Evolutionary conservation across 352 stramenopile genomes (phyloP).

Genomic region (Phytophthora agathidicida): DNA sequence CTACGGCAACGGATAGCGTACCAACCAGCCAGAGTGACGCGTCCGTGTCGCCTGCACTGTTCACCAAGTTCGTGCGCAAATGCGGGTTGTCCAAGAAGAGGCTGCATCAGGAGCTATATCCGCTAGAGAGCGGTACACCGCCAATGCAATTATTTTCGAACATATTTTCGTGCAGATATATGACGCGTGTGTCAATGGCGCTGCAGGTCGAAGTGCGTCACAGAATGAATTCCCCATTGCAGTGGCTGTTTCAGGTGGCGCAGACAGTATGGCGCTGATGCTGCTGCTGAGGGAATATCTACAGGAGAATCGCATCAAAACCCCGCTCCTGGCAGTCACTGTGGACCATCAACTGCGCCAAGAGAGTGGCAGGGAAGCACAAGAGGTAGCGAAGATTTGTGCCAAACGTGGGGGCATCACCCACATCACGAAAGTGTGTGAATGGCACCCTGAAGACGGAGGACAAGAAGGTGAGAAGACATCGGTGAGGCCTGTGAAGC

Average conservation of each 20-base stretch:
- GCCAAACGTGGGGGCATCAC: slow-evolving; percentile 43
- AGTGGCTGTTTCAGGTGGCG: slow-evolving; percentile 76
- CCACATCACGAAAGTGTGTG: slow-evolving; percentile 58
- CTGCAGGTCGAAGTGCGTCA: slow-evolving; percentile 17
- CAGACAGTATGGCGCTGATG: slow-evolving; percentile 84
- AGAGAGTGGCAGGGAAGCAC: slow-evolving; percentile 71
- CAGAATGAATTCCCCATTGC: slow-evolving; percentile 60
- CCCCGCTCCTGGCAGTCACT: slow-evolving; percentile 77
- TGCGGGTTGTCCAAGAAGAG: slow-evolving; percentile 46
- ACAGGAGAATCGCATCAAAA: slow-evolving; percentile 46
- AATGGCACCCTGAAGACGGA: slow-evolving; percentile 44
- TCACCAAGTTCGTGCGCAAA: slow-evolving; percentile 43
- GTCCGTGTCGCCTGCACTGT: slow-evolving; percentile 38
- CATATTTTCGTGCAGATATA: slow-evolving; percentile 5
- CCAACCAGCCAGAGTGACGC: neutral
- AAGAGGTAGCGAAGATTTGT: slow-evolving; percentile 55
- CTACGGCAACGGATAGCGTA: neutral
- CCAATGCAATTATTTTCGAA: neutral
- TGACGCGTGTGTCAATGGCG: slow-evolving; percentile 15
- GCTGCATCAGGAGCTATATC: slow-evolving; percentile 47
- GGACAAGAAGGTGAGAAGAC: neutral
- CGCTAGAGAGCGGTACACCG: slow-evolving; percentile 25
- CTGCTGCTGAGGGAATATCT: slow-evolving; percentile 77
- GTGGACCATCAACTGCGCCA: slow-evolving; percentile 75
- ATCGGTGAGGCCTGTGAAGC: slow-evolving; percentile 22